Evolutionary conservation across 176 grass and related monocot species (phyloP).

Genomic region (Themeda triandra): DNA sequence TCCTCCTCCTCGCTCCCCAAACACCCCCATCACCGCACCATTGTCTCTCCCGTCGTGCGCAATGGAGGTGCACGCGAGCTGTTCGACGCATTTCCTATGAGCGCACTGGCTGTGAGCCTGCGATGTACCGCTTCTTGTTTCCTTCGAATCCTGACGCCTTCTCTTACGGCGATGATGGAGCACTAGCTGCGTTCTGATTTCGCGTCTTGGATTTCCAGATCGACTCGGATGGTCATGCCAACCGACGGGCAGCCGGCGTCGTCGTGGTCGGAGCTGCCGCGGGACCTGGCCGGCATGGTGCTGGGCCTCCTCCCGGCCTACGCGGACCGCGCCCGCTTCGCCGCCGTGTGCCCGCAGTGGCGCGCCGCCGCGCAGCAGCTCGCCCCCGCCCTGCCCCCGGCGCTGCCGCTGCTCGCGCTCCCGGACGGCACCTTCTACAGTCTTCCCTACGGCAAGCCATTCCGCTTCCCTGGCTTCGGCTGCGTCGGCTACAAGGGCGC

Average conservation of each 20-base stretch:
- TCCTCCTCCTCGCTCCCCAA: neutral
- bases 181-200: neutral
- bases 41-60: neutral
- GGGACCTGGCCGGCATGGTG: conserved; percentile 9
- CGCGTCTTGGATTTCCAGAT: neutral
- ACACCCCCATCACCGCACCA: neutral
- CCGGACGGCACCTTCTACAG: conserved; percentile 14
- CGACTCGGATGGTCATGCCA: neutral
- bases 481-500: neutral
- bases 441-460: neutral
- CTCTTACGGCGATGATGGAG: neutral
- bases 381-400: too few species aligned
- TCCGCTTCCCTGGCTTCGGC: conserved; percentile 17
- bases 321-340: too few species aligned
- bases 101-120: too few species aligned
- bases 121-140: too few species aligned
- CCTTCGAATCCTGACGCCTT: neutral
- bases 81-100: neutral
- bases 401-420: too few species aligned
- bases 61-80: neutral
- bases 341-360: too few species aligned
- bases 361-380: too few species aligned
- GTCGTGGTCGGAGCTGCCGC: conserved; percentile 25
- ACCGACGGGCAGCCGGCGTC: neutral
- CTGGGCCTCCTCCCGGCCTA: too few species aligned